Evolutionary conservation across 352 stramenopile species (phyloP).

Genomic region (Thalassiosira sp.): DNA sequence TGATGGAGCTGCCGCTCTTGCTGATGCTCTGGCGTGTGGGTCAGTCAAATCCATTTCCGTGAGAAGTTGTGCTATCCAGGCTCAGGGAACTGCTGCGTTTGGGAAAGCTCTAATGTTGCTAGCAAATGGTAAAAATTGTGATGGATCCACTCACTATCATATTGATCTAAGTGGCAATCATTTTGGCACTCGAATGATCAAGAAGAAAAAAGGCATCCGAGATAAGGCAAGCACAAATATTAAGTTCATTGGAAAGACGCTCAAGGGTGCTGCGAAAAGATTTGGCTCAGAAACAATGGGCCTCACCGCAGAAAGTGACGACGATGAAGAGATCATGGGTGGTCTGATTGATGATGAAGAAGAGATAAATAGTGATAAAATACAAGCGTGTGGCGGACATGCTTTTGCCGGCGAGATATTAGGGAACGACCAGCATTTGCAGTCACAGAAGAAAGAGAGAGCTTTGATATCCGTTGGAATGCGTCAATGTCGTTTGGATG

Average conservation of each 20-base stretch:
- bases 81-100: slow-evolving; percentile 62
- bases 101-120: slow-evolving; percentile 53
- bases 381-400: slow-evolving; percentile 41
- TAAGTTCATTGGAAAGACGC: slow-evolving; percentile 65
- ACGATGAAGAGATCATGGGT: slow-evolving; percentile 72
- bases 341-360: slow-evolving; percentile 50
- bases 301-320: slow-evolving; percentile 71
- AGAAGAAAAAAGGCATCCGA: slow-evolving; percentile 65
- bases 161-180: slow-evolving; percentile 82
- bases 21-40: slow-evolving; percentile 50
- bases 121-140: slow-evolving; percentile 16
- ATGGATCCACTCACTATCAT: slow-evolving; percentile 7
- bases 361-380: slow-evolving; percentile 27
- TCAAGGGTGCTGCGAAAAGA: slow-evolving; percentile 68
- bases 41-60: slow-evolving; percentile 59
- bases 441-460: slow-evolving; percentile 8
- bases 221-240: slow-evolving; percentile 80
- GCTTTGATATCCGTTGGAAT: slow-evolving; percentile 50
- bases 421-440: slow-evolving; percentile 7
- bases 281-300: slow-evolving; percentile 33
- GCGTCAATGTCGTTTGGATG: slow-evolving; percentile 72
- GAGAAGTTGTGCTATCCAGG: slow-evolving; percentile 72
- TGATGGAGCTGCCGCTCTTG: slow-evolving; percentile 60
- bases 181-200: slow-evolving; percentile 65
- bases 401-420: slow-evolving; percentile 50